Conservation (phyloP, 495 filamentous ascomycete genomes). For the Neurospora sp. region DNA sequence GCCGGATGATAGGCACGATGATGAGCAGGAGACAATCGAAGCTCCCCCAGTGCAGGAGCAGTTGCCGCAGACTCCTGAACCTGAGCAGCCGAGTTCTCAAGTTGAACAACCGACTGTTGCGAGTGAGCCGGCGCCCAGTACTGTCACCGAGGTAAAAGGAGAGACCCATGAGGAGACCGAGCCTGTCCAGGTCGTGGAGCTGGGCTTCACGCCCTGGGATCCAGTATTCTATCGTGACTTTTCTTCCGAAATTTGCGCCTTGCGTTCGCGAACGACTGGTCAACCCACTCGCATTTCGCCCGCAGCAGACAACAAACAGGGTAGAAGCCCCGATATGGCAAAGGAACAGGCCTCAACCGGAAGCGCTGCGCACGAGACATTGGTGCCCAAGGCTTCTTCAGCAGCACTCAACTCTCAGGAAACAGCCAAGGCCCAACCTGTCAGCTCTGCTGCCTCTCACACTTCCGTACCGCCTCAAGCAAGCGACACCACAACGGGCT, state of each 20-base stretch:
- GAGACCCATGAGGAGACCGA: neutral
- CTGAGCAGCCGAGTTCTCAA: conserved; percentile 4
- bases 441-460: conserved; percentile 2
- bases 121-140: neutral
- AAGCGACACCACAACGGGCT: neutral
- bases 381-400: conserved; percentile 1
- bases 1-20: conserved; percentile 24
- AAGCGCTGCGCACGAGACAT: conserved; percentile 1
- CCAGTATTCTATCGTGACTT: conserved; percentile 11
- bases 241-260: conserved; percentile 10
- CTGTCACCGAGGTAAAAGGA: neutral
- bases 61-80: conserved; percentile 21
- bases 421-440: neutral
- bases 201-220: conserved; percentile 21
- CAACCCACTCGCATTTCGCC: conserved; percentile 16
- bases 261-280: conserved; percentile 18
- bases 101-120: neutral
- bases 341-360: conserved; percentile 4
- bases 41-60: conserved; percentile 12
- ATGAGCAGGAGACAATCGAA: conserved; percentile 32
- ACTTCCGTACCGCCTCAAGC: neutral
- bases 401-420: neutral
- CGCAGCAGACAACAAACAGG: neutral
- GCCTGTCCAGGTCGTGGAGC: conserved; percentile 1
- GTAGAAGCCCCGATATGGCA: neutral